phyloP scores from a whole-genome alignment of 148 eudicot genomes.

The Nepenthes mirabilis region DNA sequence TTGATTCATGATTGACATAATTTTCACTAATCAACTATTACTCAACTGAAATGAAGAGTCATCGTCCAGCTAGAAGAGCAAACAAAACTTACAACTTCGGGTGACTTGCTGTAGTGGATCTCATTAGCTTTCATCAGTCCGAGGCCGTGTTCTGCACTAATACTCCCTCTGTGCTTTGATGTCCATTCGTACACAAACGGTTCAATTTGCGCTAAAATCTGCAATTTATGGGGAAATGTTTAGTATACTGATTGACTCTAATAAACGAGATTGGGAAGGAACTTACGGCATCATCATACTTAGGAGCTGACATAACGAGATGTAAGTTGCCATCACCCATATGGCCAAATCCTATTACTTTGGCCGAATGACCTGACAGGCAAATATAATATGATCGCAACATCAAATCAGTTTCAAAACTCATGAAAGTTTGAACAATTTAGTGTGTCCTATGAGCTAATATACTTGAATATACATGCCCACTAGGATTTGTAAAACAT shows the following conservation, averaged over 20 bases:
- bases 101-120: slow-evolving; percentile 85
- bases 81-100: slow-evolving; percentile 58
- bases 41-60: too few species aligned
- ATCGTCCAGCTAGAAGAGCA: not conserved
- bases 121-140: slow-evolving; percentile 96
- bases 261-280: slow-evolving; percentile 13
- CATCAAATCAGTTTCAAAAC: too few species aligned
- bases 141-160: slow-evolving; percentile 95
- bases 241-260: not conserved
- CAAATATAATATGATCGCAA: too few species aligned
- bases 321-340: slow-evolving; percentile 97
- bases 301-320: slow-evolving; percentile 68
- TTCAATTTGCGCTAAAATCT: slow-evolving; percentile 74
- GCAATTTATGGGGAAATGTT: slow-evolving; percentile 13
- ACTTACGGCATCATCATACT: slow-evolving; percentile 71
- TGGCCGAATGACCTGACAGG: slow-evolving; percentile 42
- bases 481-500: too few species aligned
- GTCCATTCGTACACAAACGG: slow-evolving; percentile 99
- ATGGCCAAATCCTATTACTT: slow-evolving; percentile 89
- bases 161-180: slow-evolving; percentile 80
- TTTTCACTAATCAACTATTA: too few species aligned
- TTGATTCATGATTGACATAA: too few species aligned
- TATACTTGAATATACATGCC: too few species aligned
- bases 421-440: too few species aligned
- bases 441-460: too few species aligned